phyloP scores from a whole-genome alignment of 371 early-diverging fungal genomes.

The Haplosporangium sp. region DNA sequence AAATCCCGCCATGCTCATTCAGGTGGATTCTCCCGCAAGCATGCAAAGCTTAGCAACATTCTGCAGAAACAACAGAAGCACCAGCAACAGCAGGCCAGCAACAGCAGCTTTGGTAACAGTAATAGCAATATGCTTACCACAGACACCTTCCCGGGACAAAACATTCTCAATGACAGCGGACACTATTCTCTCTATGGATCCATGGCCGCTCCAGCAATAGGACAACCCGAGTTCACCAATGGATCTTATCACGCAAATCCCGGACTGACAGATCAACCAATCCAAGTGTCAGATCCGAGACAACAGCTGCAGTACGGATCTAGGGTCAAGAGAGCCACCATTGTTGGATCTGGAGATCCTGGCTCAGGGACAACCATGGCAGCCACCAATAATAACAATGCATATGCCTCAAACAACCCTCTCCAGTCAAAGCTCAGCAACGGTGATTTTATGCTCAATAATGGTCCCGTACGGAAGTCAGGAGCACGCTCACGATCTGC shows the following conservation, averaged over 20 bases:
- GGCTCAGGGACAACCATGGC: background rate
- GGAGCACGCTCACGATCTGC: background rate
- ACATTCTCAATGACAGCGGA: slow-evolving; percentile 26
- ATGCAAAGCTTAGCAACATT: slow-evolving; percentile 7
- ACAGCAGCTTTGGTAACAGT: background rate
- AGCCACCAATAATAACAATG: background rate
- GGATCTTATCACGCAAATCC: slow-evolving; percentile 21
- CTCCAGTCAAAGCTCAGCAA: slow-evolving; percentile 3
- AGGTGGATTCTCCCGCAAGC: slow-evolving; percentile 17
- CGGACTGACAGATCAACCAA: slow-evolving; percentile 15
- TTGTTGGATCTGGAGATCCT: slow-evolving; percentile 1
- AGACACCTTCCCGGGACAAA: slow-evolving; percentile 9
- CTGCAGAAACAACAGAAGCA: slow-evolving; percentile 2
- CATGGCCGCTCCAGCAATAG: slow-evolving; percentile 9
- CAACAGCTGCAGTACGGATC: slow-evolving; percentile 35
- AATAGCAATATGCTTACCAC: background rate
- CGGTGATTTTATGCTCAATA: background rate
- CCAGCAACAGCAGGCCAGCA: background rate
- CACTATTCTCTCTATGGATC: slow-evolving; percentile 36
- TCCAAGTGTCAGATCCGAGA: slow-evolving; percentile 24
- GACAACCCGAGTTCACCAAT: slow-evolving; percentile 8
- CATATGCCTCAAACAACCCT: background rate
- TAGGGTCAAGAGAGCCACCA: slow-evolving; percentile 24
- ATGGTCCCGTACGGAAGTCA: background rate
- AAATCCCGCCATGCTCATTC: slow-evolving; percentile 43